These are phyloP conservation scores for Alternaria longipes DNA, from an alignment of 2,329 filamentous ascomycete species.

Conservation along the genomic window DNA sequence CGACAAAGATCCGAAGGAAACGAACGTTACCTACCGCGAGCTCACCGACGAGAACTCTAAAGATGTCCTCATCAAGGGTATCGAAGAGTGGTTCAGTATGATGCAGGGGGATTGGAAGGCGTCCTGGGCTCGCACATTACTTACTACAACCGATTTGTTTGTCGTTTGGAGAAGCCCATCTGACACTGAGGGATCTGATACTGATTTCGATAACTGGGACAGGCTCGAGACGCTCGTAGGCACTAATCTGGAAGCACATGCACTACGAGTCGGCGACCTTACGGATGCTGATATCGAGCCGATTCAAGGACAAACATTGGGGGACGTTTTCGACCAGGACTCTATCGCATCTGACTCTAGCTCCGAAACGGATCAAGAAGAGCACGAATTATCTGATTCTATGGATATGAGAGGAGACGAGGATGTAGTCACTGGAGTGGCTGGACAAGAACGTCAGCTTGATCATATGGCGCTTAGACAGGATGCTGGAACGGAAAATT, in stretches of 20 bases:
- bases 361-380: not conserved
- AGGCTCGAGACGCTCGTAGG: constrained; percentile 4
- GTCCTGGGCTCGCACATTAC: not conserved
- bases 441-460: no score
- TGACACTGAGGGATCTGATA: not conserved
- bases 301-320: not conserved
- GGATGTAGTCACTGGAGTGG: no score
- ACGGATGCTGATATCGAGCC: constrained; percentile 1
- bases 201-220: constrained; percentile 15
- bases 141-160: constrained; percentile 16
- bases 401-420: no score
- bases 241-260: constrained; percentile 14
- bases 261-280: constrained; percentile 16
- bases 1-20: not conserved
- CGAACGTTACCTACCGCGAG: constrained; percentile 16
- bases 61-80: constrained; percentile 2
- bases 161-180: constrained; percentile 10
- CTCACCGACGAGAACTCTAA: constrained; percentile 11
- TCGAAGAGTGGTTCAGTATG: constrained; percentile 3
- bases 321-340: constrained; percentile 4
- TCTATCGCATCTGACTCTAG: not conserved
- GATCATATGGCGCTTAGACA: no score
- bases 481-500: no score
- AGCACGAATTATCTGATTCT: not conserved
- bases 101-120: not conserved